phyloP scores from a whole-genome alignment of 1,284 basidiomycete species.

The Irpex sp. region DNA sequence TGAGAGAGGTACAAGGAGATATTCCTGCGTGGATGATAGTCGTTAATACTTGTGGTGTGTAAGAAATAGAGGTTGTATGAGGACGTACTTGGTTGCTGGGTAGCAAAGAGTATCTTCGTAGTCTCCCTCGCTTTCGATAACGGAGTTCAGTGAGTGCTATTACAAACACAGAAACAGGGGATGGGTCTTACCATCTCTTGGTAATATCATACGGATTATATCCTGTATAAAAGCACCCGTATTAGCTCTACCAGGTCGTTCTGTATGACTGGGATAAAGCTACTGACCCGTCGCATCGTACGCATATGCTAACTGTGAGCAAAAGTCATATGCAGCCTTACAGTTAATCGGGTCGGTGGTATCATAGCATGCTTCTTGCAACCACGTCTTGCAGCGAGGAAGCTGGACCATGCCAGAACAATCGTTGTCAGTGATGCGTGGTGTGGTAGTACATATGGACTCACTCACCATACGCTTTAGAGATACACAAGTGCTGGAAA shows the following conservation, averaged over 20 bases:
- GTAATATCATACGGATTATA: constrained; percentile 3
- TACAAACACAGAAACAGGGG: not conserved
- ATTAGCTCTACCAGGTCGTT: not conserved
- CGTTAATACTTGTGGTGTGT: too few relatives aligned
- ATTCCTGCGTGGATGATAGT: not conserved
- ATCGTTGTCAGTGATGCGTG: not conserved
- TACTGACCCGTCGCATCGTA: constrained; percentile 9
- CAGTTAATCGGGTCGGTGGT: constrained; percentile 34
- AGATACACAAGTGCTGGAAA: constrained; percentile 24
- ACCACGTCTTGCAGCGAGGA: constrained; percentile 26
- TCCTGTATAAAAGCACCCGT: not conserved
- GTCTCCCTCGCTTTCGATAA: not conserved
- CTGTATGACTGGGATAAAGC: not conserved
- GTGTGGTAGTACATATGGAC: constrained; percentile 13
- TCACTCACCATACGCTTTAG: constrained; percentile 28
- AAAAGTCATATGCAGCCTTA: constrained; percentile 33
- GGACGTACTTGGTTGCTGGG: not conserved
- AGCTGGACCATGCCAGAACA: constrained; percentile 12
- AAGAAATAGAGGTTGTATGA: not conserved
- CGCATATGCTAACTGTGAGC: constrained; percentile 16
- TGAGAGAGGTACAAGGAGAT: not conserved
- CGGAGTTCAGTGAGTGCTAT: not conserved
- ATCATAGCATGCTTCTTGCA: constrained; percentile 25
- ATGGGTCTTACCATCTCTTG: constrained; percentile 1
- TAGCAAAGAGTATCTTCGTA: not conserved